These are phyloP conservation scores for Cajanus cajan DNA, from an alignment of 306 rosid species.

Conservation along the genomic window DNA sequence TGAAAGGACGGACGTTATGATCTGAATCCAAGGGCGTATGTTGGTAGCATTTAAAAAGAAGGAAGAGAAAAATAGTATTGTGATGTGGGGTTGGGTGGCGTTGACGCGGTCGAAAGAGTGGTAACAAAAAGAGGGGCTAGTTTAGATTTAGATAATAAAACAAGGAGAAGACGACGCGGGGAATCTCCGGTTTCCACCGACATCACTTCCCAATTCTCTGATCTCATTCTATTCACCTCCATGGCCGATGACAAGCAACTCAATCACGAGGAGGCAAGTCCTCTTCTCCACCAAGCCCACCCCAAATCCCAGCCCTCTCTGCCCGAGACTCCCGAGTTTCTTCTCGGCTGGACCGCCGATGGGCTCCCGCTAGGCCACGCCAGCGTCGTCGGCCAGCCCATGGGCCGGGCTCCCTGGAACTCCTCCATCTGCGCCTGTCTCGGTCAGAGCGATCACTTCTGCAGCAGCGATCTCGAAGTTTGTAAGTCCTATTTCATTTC, in stretches of 20 bases:
- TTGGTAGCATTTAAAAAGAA: not conserved
- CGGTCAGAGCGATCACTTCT: conserved; percentile 86
- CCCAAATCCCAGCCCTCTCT: conserved; percentile 21
- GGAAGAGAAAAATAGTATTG: not conserved
- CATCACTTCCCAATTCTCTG: not conserved
- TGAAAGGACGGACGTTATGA: not conserved
- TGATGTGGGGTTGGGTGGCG: not conserved
- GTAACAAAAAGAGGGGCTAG: not conserved
- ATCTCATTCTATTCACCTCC: not conserved
- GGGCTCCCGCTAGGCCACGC: conserved; percentile 69
- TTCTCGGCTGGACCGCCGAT: conserved; percentile 76
- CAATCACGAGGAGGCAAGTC: conserved; percentile 64
- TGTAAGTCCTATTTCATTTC: conserved; percentile 47
- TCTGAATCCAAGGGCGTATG: not conserved
- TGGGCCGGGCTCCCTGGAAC: conserved; percentile 71
- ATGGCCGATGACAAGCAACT: conserved; percentile 40
- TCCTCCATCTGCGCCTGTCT: conserved; percentile 73
- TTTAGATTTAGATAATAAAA: not conserved
- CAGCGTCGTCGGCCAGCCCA: conserved; percentile 90
- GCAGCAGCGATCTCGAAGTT: conserved; percentile 97
- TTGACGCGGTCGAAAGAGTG: not conserved
- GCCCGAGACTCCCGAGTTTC: conserved; percentile 12
- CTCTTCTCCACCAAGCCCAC: conserved; percentile 56
- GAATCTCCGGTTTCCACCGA: conserved; percentile 21
- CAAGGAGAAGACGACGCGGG: conserved; percentile 1